Evolutionary conservation across 2,329 filamentous ascomycete species (phyloP).

Genomic region (Penicillium occitanis): DNA sequence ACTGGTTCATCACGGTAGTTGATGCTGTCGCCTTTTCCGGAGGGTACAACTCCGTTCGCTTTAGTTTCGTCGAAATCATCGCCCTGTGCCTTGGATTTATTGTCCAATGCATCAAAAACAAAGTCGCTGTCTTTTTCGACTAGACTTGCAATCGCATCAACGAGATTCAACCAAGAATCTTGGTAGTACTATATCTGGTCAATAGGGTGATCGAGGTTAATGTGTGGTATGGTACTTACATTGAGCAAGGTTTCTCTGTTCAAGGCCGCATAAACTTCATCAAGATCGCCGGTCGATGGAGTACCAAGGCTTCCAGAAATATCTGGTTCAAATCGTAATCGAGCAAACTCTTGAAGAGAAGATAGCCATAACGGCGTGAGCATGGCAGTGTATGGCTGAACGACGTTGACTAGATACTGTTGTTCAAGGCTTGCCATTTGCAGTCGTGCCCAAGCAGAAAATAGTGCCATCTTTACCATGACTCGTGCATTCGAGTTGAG

Average conservation of each 20-base stretch:
- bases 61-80: slow-evolving; percentile 24
- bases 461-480: slow-evolving; percentile 97
- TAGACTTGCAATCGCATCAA: slow-evolving; percentile 93
- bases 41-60: slow-evolving; percentile 23
- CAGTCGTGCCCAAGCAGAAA: slow-evolving; percentile 94
- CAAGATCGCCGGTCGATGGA: slow-evolving; percentile 78
- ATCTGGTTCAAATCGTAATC: slow-evolving; percentile 91
- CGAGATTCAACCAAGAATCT: slow-evolving; percentile 92
- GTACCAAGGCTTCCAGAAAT: slow-evolving; percentile 88
- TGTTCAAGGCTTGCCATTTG: slow-evolving; percentile 95
- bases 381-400: slow-evolving; percentile 85
- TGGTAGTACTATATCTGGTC: slow-evolving; percentile 71
- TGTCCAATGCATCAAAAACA: slow-evolving; percentile 93
- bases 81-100: slow-evolving; percentile 57
- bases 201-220: neutral
- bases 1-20: slow-evolving; percentile 98
- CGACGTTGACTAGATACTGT: slow-evolving; percentile 79
- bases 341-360: slow-evolving; percentile 88
- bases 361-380: slow-evolving; percentile 93
- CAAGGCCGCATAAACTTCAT: slow-evolving; percentile 90
- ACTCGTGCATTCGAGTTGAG: slow-evolving; percentile 94
- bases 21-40: slow-evolving; percentile 71
- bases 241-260: slow-evolving; percentile 90
- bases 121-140: slow-evolving; percentile 98
- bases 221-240: slow-evolving; percentile 36